Evolutionary conservation across 2,329 filamentous ascomycete genomes (phyloP).

Genomic region (Monosporascus sp.): DNA sequence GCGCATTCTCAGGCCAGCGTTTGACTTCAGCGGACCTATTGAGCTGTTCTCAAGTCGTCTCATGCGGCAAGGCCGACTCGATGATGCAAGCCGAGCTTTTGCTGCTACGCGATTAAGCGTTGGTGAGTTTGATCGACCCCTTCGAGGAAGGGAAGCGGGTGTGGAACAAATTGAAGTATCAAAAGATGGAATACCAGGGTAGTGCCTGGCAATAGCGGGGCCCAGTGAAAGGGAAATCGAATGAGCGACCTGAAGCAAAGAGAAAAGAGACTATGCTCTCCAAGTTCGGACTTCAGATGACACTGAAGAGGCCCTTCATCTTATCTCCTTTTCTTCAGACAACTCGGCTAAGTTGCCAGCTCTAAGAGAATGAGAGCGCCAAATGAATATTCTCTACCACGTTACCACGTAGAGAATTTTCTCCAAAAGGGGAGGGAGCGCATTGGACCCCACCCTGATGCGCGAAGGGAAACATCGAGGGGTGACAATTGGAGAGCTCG

Average conservation of each 20-base stretch:
- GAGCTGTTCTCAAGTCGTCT: neutral
- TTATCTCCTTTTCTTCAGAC: neutral
- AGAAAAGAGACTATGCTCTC: neutral
- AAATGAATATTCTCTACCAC: no score
- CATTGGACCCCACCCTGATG: no score
- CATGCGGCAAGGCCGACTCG: neutral
- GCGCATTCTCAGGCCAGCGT: neutral
- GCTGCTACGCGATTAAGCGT: neutral
- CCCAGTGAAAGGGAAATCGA: slow-evolving; percentile 1
- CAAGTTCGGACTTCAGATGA: neutral
- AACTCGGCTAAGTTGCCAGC: no score
- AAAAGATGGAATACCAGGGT: slow-evolving; percentile 12
- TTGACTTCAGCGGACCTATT: neutral
- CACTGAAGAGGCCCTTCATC: neutral
- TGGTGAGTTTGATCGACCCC: slow-evolving; percentile 16
- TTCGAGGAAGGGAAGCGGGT: slow-evolving; percentile 7
- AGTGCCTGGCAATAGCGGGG: slow-evolving; percentile 1
- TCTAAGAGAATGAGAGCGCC: no score
- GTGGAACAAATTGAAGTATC: slow-evolving; percentile 7
- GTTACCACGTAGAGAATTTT: no score
- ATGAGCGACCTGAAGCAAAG: neutral
- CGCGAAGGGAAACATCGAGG: no score
- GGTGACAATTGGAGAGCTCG: no score
- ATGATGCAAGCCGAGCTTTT: neutral
- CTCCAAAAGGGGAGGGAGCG: neutral